phyloP scores from a whole-genome alignment of 148 eudicot species.

The Rhododendron vialii region DNA sequence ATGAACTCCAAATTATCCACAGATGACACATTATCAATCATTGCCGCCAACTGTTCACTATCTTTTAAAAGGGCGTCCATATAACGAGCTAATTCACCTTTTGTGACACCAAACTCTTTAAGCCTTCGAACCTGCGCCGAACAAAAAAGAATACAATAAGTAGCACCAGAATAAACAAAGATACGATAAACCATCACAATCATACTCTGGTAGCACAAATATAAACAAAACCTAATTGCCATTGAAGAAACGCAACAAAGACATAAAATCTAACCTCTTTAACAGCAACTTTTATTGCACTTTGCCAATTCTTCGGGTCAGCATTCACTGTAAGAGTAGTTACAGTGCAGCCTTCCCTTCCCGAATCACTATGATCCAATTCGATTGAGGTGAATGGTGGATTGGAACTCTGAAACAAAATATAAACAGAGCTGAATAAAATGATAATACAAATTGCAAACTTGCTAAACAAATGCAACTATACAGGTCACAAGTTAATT shows the following conservation, averaged over 20 bases:
- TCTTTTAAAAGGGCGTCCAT: conserved; percentile 91
- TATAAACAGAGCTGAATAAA: conserved; percentile 18
- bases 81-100: conserved; percentile 94
- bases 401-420: conserved; percentile 69
- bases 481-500: background rate
- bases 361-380: conserved; percentile 99
- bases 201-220: background rate
- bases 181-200: background rate
- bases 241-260: background rate
- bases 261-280: conserved; percentile 66
- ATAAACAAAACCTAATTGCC: background rate
- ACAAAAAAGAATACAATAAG: conserved; percentile 1
- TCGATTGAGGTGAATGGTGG: conserved; percentile 97
- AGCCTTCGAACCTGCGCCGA: conserved; percentile 85
- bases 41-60: conserved; percentile 97
- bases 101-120: conserved; percentile 96
- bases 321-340: conserved; percentile 98
- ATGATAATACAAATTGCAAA: background rate
- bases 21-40: conserved; percentile 95
- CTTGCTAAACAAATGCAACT: background rate
- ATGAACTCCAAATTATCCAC: conserved; percentile 92
- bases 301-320: conserved; percentile 90
- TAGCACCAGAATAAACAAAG: background rate
- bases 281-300: conserved; percentile 93
- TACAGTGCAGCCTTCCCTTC: conserved; percentile 98